These are phyloP conservation scores for Xylariaceae sp. DNA, from an alignment of 2,329 filamentous ascomycete genomes.

Conservation along the genomic window DNA sequence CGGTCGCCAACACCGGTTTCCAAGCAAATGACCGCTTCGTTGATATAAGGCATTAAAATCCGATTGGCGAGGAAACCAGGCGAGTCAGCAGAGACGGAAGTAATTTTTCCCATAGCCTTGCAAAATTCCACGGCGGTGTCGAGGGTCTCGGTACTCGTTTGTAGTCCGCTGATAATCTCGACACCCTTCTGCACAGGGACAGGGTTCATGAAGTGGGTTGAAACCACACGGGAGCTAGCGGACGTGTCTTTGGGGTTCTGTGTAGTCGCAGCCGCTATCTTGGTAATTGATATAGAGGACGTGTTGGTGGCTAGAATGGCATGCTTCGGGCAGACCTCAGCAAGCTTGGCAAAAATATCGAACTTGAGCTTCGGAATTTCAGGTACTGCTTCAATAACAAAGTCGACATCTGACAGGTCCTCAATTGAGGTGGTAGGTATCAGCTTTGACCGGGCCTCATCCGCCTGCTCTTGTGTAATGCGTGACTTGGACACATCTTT, in stretches of 20 bases:
- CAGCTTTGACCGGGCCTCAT: constrained; percentile 73
- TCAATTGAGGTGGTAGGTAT: constrained; percentile 75
- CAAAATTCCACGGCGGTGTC: constrained; percentile 85
- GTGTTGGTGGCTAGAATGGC: constrained; percentile 96
- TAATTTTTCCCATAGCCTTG: constrained; percentile 89
- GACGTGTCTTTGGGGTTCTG: constrained; percentile 79
- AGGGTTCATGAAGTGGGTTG: constrained; percentile 99
- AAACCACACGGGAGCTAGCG: constrained; percentile 85
- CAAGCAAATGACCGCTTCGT: constrained; percentile 91
- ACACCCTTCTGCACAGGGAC: constrained; percentile 97
- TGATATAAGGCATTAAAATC: constrained; percentile 99
- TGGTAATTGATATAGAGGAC: constrained; percentile 97
- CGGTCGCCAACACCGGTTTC: constrained; percentile 89
- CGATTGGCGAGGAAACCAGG: constrained; percentile 96
- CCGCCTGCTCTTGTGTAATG: constrained; percentile 81
- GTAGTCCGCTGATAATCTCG: constrained; percentile 93
- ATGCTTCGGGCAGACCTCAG: constrained; percentile 80
- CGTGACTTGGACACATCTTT: constrained; percentile 91
- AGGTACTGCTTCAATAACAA: constrained; percentile 96
- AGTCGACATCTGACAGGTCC: constrained; percentile 82
- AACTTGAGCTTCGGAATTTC: constrained; percentile 89
- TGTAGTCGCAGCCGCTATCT: constrained; percentile 87
- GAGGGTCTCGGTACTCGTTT: constrained; percentile 83
- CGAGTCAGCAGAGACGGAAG: constrained; percentile 84
- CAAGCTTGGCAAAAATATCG: constrained; percentile 83